phyloP scores from a whole-genome alignment of 2,329 filamentous ascomycete genomes.

The Alternaria triticimaculans region DNA sequence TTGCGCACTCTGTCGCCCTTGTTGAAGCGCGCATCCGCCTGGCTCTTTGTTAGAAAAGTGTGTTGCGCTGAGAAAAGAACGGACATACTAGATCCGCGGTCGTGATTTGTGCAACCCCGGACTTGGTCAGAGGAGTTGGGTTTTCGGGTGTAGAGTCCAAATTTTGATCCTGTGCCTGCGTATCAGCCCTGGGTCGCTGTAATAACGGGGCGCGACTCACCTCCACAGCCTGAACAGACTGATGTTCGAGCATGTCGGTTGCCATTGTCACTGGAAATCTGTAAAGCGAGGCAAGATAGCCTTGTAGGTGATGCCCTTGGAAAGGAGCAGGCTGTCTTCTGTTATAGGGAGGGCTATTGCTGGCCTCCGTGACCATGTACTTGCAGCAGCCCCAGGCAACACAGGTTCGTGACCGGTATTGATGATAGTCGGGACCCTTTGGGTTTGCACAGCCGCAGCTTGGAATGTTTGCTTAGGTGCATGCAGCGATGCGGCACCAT shows the following conservation, averaged over 20 bases:
- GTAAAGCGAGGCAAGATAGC: constrained; percentile 21
- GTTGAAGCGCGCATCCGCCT: constrained; percentile 32
- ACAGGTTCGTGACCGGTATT: constrained; percentile 11
- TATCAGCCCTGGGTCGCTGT: constrained; percentile 33
- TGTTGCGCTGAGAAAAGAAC: not conserved
- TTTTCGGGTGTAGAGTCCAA: constrained; percentile 17
- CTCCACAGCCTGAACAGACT: constrained; percentile 22
- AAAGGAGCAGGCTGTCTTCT: constrained; percentile 24
- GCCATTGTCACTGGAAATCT: constrained; percentile 24
- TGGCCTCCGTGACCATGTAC: constrained; percentile 34
- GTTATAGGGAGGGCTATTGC: constrained; percentile 31
- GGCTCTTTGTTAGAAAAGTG: constrained; percentile 1
- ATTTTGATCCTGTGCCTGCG: constrained; percentile 23
- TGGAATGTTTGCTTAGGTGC: not conserved
- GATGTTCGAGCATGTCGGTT: constrained; percentile 21
- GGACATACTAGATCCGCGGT: constrained; percentile 23
- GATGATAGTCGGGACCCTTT: constrained; percentile 9
- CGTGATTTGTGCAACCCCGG: constrained; percentile 28
- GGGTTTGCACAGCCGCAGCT: constrained; percentile 32
- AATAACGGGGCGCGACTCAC: constrained; percentile 25
- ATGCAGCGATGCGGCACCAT: not conserved
- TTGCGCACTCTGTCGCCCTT: constrained; percentile 38
- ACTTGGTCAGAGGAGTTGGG: constrained; percentile 30
- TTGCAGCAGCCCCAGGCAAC: constrained; percentile 26
- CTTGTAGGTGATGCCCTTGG: constrained; percentile 25